Percentiles rank a stretch among this genome's conserved stretches.
Evolutionary conservation across 441 rosid species (phyloP).

Genomic region (Corymbia citriodora): DNA sequence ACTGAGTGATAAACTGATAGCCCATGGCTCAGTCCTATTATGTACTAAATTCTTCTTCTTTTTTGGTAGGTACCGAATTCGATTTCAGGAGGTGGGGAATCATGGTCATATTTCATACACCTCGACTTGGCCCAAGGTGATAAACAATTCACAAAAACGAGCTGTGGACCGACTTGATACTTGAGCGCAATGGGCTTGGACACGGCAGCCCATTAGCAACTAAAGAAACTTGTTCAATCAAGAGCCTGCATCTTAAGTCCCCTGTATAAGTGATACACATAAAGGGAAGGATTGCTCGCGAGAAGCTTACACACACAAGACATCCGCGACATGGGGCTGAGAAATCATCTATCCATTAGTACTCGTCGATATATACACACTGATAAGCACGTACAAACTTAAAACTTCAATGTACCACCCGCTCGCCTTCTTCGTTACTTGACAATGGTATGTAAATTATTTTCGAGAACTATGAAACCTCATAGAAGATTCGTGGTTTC

Average conservation of each 20-base stretch:
- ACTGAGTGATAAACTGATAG: neutral
- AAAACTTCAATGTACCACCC: neutral
- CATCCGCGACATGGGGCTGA: neutral
- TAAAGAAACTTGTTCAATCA: neutral
- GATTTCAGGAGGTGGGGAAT: neutral
- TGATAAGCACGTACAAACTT: neutral
- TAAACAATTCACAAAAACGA: neutral
- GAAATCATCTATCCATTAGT: neutral
- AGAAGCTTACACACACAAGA: neutral
- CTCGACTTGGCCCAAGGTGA: neutral
- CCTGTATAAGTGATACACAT: neutral
- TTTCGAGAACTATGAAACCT: neutral
- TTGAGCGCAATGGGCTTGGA: neutral
- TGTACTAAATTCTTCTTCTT: no score
- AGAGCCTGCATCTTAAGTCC: neutral
- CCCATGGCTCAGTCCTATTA: neutral
- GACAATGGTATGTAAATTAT: neutral
- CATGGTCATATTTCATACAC: neutral
- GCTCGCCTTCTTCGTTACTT: neutral
- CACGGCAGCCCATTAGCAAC: neutral
- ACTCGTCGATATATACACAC: neutral
- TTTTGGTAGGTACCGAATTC: neutral
- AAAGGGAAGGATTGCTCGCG: neutral
- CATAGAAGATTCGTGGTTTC: neutral
- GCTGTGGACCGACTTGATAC: neutral